Conservation (phyloP, 345 rosid genomes). For the Bruguiera gymnorhiza region DNA sequence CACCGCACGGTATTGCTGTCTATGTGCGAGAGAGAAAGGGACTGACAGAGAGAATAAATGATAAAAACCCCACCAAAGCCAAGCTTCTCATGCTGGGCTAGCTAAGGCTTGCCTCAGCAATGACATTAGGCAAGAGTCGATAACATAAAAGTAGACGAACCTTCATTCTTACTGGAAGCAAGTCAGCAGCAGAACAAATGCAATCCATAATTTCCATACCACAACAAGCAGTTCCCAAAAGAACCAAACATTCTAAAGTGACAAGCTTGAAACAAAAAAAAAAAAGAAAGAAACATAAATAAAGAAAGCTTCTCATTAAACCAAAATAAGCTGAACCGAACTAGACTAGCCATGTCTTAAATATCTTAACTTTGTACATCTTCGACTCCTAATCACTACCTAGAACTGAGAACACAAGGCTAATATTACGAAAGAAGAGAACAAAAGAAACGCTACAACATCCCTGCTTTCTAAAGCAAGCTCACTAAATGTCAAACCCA, state of each 20-base stretch:
- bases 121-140: background rate
- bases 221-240: slow-evolving; percentile 5
- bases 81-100: background rate
- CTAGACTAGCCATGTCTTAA: slow-evolving; percentile 34
- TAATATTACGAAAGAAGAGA: background rate
- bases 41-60: background rate
- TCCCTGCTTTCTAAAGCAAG: slow-evolving; percentile 3
- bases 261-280: background rate
- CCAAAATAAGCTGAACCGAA: background rate
- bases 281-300: background rate
- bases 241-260: slow-evolving; percentile 6
- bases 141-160: background rate
- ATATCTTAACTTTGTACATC: slow-evolving; percentile 43
- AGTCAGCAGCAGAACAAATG: background rate
- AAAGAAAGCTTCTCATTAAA: background rate
- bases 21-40: no score
- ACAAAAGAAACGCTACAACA: slow-evolving; percentile 13
- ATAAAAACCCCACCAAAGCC: background rate
- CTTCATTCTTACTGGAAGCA: background rate
- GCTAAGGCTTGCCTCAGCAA: no score
- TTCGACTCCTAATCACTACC: slow-evolving; percentile 18
- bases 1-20: no score
- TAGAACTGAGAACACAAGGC: slow-evolving; percentile 18
- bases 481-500: slow-evolving; percentile 1
- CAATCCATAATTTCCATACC: slow-evolving; percentile 2